phyloP scores from a whole-genome alignment of 805 yeast species.

The Wickerhamiella dianesei region DNA sequence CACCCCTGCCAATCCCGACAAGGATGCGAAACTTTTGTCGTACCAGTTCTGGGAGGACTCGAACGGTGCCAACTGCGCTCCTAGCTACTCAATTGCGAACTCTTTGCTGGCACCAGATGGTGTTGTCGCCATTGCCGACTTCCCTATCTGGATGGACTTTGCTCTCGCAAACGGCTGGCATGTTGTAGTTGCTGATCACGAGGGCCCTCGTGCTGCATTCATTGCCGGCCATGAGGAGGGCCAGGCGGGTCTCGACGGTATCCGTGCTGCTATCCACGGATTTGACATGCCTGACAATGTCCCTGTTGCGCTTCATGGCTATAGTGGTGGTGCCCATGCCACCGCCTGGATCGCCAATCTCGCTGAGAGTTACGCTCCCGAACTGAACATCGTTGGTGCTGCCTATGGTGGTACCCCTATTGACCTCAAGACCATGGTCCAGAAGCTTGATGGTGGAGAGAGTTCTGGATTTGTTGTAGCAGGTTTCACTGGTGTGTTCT shows the following conservation, averaged over 20 bases:
- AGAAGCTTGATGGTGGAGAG: conserved; percentile 9
- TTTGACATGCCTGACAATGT: background rate
- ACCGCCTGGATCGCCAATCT: conserved; percentile 22
- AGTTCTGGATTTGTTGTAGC: conserved; percentile 19
- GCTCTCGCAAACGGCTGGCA: conserved; percentile 12
- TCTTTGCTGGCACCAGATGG: conserved; percentile 7
- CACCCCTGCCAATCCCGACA: conserved; percentile 7
- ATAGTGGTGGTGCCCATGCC: conserved; percentile 14
- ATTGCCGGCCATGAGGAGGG: conserved; percentile 21
- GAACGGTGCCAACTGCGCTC: conserved; percentile 17
- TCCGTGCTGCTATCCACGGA: conserved; percentile 13
- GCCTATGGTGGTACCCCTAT: conserved; percentile 13
- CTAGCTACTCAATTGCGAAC: conserved; percentile 15
- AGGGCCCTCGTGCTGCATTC: conserved; percentile 22
- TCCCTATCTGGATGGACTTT: conserved; percentile 5
- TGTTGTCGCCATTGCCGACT: conserved; percentile 2
- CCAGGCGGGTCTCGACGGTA: conserved; percentile 19
- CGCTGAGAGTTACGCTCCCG: conserved; percentile 20
- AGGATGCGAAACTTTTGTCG: conserved; percentile 13
- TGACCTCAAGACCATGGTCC: conserved; percentile 12
- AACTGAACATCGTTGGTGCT: conserved; percentile 17
- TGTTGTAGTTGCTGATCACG: conserved; percentile 20
- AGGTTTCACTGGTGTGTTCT: conserved; percentile 17
- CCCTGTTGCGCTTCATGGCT: conserved; percentile 7
- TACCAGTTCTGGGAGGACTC: conserved; percentile 20